A percentile compares a stretch with the other conserved stretches of the same genome.
phyloP scores from a whole-genome alignment of 805 yeast species.

The Henningerozyma blattae region DNA sequence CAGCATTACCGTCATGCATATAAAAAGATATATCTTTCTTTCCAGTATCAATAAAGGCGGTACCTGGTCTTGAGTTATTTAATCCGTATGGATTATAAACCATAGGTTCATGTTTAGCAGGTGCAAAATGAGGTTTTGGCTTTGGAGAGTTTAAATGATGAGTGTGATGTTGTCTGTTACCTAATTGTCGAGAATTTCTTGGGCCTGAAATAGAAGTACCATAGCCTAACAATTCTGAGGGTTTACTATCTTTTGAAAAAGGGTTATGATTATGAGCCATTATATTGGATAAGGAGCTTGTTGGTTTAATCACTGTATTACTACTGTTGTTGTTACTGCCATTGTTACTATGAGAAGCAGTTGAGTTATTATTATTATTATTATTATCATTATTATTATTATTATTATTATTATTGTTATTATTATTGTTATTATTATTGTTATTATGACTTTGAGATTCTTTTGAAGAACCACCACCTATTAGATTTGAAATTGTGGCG shows the following conservation, averaged over 20 bases:
- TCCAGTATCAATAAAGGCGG: slow-evolving; percentile 1
- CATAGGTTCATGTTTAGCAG: slow-evolving; percentile 27
- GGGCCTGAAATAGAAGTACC: slow-evolving; percentile 19
- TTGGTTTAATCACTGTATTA: slow-evolving; percentile 17
- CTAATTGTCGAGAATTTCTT: slow-evolving; percentile 7
- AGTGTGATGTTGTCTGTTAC: slow-evolving; percentile 2
- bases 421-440: too few relatives aligned
- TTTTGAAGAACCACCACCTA: too few relatives aligned
- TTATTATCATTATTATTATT: too few relatives aligned
- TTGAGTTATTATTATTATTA: too few relatives aligned
- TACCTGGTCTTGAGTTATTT: slow-evolving; percentile 4
- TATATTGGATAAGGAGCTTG: slow-evolving; percentile 15
- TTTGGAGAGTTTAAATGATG: slow-evolving; percentile 4
- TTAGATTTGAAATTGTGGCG: too few relatives aligned
- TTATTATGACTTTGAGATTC: too few relatives aligned
- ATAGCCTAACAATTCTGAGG: slow-evolving; percentile 10
- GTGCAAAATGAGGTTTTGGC: slow-evolving; percentile 1
- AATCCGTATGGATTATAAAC: slow-evolving; percentile 57
- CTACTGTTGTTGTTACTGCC: too few relatives aligned
- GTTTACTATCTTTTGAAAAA: slow-evolving; percentile 12
- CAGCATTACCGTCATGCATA: slow-evolving; percentile 24
- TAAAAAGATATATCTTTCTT: slow-evolving; percentile 18
- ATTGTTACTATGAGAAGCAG: too few relatives aligned
- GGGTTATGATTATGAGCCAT: slow-evolving; percentile 23
- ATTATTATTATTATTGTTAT: too few relatives aligned